Evolutionary conservation across 441 rosid genomes (phyloP).

Genomic region (Jatropha multifida): DNA sequence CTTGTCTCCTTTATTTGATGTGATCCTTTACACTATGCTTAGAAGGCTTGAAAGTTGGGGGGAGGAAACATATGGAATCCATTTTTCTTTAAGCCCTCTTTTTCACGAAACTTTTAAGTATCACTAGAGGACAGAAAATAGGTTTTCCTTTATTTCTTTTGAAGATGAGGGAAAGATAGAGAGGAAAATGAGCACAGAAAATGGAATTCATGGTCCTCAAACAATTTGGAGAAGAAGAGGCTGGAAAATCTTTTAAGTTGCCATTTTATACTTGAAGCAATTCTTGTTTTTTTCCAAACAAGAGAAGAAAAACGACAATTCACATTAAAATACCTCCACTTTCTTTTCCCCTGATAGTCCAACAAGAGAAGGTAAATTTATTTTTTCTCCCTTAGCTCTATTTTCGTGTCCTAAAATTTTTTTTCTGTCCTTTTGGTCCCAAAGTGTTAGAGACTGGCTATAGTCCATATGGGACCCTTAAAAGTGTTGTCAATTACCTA

Average conservation of each 20-base stretch:
- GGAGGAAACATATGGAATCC: neutral
- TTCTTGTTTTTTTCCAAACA: neutral
- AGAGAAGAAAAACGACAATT: too few relatives aligned
- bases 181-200: neutral
- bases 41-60: neutral
- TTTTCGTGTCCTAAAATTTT: neutral
- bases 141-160: neutral
- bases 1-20: neutral
- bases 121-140: neutral
- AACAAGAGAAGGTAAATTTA: neutral
- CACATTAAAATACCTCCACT: neutral
- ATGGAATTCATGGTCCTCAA: neutral
- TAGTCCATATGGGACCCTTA: neutral
- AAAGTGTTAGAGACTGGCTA: neutral
- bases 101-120: neutral
- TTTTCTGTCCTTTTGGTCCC: neutral
- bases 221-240: neutral
- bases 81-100: neutral
- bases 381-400: neutral
- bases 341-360: neutral
- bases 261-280: neutral
- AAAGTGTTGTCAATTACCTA: too few relatives aligned
- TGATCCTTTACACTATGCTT: neutral
- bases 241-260: neutral
- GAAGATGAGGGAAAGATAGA: neutral